Evolutionary conservation across 768 basidiomycete genomes (phyloP), one percentile per base, ranked within the genome.

Genomic region (Cyathus striatus): DNA sequence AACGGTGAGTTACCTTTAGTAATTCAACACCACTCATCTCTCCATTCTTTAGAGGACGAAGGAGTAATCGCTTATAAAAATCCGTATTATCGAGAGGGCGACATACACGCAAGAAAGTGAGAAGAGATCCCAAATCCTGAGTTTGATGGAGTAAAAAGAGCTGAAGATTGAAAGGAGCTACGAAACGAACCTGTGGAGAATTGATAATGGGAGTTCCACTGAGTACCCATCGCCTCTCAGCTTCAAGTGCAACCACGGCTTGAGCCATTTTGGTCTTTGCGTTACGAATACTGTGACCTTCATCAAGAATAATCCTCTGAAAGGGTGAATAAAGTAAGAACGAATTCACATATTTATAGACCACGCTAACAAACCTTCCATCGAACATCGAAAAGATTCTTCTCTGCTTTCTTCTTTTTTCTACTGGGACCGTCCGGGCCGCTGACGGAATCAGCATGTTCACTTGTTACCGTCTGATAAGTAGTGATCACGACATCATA

Each of bases 191-290:
- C 57, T 70, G 77, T 3, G 84, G 88, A 38, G 86, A 86, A 50
- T 91, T 91, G 46, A 90, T 86, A 46, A 96, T 94, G 0, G 93
- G 93, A 6, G 93, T 96, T 22, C 91, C 90, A 21, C 80, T 81
- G 41, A 90, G 64, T 3, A 80, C 76, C 89, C 89, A 91, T 36
- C 89, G 82, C 46, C 83, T 77, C 50, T 91, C 76, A 0, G 83
- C 85, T 14, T 63, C 62, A 18, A 91, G 65, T 14, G 60, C 77
- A 44, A 70, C 80, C 1, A 82, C 79, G 0, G 86, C 83, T 51
- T 73, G 69, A 6, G 88, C 74, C 77, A 87, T 89, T 66, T 92
- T 90, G 0, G 92, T 90, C 59, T 75, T 85, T 2, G 87, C 78
- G 57, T 95, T 96, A 40, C 90, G 80, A 48, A 96, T 84, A 20